These are phyloP conservation scores for Drechmeria coniospora DNA, from an alignment of 2,329 filamentous ascomycete species.

Conservation along the genomic window DNA sequence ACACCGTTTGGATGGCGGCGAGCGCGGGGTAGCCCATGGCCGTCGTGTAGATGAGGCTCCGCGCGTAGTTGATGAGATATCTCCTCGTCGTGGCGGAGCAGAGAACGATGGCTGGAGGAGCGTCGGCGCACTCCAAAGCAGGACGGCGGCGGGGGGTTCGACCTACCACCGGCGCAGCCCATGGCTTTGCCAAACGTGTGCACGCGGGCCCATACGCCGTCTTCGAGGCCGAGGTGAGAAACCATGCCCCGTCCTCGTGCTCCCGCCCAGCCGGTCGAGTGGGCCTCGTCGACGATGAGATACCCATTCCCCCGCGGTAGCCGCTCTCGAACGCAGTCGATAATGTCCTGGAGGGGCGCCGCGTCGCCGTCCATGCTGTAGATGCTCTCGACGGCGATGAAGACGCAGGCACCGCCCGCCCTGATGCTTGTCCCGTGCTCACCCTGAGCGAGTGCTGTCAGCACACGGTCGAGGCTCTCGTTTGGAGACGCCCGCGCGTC, in stretches of 20 bases:
- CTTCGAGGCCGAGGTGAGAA: constrained; percentile 37
- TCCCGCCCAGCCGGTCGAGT: constrained; percentile 47
- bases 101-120: constrained; percentile 34
- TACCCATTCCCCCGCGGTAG: constrained; percentile 44
- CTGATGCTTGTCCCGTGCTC: constrained; percentile 16
- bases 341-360: constrained; percentile 45
- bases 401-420: constrained; percentile 34
- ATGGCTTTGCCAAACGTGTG: constrained; percentile 55
- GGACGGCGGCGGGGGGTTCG: neutral
- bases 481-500: neutral
- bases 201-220: constrained; percentile 39
- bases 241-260: constrained; percentile 41
- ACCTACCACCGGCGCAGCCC: constrained; percentile 52
- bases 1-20: constrained; percentile 40
- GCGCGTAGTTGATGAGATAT: constrained; percentile 62
- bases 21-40: constrained; percentile 48
- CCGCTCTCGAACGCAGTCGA: constrained; percentile 36
- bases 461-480: constrained; percentile 12
- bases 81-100: constrained; percentile 42
- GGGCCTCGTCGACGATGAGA: constrained; percentile 53
- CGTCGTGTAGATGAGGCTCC: constrained; percentile 62
- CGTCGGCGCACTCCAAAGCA: neutral
- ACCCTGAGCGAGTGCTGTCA: constrained; percentile 16
- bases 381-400: constrained; percentile 53
- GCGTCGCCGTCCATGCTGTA: constrained; percentile 80